These are phyloP conservation scores for Starmerella roubikii DNA, from an alignment of 805 yeast species.

Conservation along the genomic window DNA sequence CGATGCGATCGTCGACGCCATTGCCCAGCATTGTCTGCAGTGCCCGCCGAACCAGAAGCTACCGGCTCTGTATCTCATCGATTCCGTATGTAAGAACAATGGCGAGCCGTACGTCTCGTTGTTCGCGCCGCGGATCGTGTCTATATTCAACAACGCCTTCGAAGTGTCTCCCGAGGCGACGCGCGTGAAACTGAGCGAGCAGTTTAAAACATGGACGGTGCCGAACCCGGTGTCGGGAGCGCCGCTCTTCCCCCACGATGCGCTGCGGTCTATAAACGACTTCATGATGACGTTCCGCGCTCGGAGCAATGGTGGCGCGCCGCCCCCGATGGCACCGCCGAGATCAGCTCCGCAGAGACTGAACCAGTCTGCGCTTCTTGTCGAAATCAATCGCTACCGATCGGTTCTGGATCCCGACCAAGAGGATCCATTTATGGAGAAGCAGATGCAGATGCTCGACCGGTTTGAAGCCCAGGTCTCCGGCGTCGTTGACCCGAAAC, in stretches of 20 bases:
- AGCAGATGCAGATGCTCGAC: constrained; percentile 22
- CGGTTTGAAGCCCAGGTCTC: constrained; percentile 23
- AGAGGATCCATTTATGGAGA: constrained; percentile 22
- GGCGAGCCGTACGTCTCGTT: constrained; percentile 81
- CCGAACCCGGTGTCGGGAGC: constrained; percentile 45
- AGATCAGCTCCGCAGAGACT: constrained; percentile 13
- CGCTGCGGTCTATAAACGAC: constrained; percentile 56
- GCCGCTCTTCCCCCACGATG: constrained; percentile 60
- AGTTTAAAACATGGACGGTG: constrained; percentile 80
- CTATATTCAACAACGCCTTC: constrained; percentile 61
- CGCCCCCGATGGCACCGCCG: constrained; percentile 1
- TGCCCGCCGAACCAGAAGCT: constrained; percentile 76
- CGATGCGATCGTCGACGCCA: constrained; percentile 58
- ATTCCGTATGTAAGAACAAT: constrained; percentile 80
- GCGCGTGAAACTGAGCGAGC: constrained; percentile 55
- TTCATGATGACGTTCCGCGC: constrained; percentile 34
- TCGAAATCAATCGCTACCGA: constrained; percentile 22
- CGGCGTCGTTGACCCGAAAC: constrained; percentile 23
- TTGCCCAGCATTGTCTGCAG: constrained; percentile 57
- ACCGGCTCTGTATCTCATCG: constrained; percentile 70
- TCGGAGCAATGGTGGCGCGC: not conserved
- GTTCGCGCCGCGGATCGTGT: constrained; percentile 56
- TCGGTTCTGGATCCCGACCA: constrained; percentile 17
- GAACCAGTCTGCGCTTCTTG: constrained; percentile 22
- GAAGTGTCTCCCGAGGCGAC: constrained; percentile 65